Conservation (phyloP, 2,329 filamentous ascomycete genomes). For the Ampelomyces quisqualis region DNA sequence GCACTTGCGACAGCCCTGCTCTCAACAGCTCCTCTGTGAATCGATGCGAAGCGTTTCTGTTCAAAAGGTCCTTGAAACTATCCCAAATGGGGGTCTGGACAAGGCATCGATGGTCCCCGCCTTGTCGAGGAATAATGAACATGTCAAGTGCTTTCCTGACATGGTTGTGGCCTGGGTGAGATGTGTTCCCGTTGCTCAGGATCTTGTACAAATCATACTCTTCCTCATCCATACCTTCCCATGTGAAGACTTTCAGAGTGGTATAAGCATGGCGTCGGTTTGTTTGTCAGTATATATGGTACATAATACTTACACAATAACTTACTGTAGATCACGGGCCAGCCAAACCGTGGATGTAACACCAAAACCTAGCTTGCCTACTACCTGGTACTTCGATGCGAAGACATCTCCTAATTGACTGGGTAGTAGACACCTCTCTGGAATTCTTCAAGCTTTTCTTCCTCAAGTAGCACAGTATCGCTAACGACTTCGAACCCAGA, state of each 20-base stretch:
- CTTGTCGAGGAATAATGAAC: conserved; percentile 32
- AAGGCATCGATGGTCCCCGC: conserved; percentile 41
- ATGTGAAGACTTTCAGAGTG: conserved; percentile 11
- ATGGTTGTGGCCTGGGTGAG: conserved; percentile 32
- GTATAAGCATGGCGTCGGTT: conserved; percentile 9
- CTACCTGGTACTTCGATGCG: conserved; percentile 15
- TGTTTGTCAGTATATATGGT: conserved; percentile 2
- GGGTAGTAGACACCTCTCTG: conserved; percentile 7
- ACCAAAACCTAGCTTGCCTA: conserved; percentile 18
- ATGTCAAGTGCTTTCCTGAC: conserved; percentile 37
- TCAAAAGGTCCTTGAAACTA: conserved; percentile 44
- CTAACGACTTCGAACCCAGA: conserved; percentile 15
- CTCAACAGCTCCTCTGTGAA: conserved; percentile 46
- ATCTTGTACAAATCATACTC: conserved; percentile 10
- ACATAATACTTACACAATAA: conserved; percentile 1
- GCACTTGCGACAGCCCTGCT: conserved; percentile 40
- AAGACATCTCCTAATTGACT: conserved; percentile 16
- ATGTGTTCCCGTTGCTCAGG: conserved; percentile 9
- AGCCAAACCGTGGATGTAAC: conserved; percentile 15
- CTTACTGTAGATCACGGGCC: conserved; percentile 13
- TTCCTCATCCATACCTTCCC: conserved; percentile 6
- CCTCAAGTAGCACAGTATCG: conserved; percentile 6
- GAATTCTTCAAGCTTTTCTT: conserved; percentile 14
- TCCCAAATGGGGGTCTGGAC: conserved; percentile 47
- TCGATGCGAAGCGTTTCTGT: conserved; percentile 41